Base-by-base conservation (phyloP, 2,329 filamentous ascomycete species). In the Aureobasidium lini region DNA sequence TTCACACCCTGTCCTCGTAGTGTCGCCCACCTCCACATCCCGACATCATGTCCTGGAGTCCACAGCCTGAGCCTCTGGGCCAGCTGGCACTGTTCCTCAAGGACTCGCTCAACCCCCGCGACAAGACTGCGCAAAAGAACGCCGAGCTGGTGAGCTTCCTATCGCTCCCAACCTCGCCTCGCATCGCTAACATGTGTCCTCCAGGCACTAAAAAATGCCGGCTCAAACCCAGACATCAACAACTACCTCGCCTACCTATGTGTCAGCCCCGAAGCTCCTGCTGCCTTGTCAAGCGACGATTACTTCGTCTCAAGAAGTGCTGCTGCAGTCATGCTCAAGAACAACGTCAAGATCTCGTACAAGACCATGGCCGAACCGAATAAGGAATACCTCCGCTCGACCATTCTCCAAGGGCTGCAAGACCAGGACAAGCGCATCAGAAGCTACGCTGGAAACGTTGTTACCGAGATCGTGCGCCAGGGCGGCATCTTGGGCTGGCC, bases 211-310 rank as follows among this genome's bases (percentile, higher is more conserved):
- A 81, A 84, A 65, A 89, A 95, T 77, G 94, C 93, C 62, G 95
- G 90, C 72, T 77, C 81, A 56, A 94, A 89, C 10, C 92, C 92
- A 50, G 93, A 97, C 73, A 89, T 96, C 79, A 93, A 95, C 79
- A 97, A 97, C 76, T 99, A 99, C 74, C 85, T 99, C 46, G 89
- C 90, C 66, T 96, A 89, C 74, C 83, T 99, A 63, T 90, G 95
- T 74, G 90, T 89, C 62, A 90, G 83, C 67, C 72, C 84, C 60
- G 80, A 85, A 64, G 77, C 76, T 58, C 84, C 88, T 48, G 74
- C 78, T 60, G 84, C 79, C 63, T 77, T 89, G 70, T 77, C 78
- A 66, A 82, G 83, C 66, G 82, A 80, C 56, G 69, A 78, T 65
- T 86, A 90, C 76, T 83, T 88, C 72, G 77, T 90, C 53, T 87